These are phyloP conservation scores for Apiospora hydei DNA, from an alignment of 2,329 filamentous ascomycete genomes.

Conservation along the genomic window DNA sequence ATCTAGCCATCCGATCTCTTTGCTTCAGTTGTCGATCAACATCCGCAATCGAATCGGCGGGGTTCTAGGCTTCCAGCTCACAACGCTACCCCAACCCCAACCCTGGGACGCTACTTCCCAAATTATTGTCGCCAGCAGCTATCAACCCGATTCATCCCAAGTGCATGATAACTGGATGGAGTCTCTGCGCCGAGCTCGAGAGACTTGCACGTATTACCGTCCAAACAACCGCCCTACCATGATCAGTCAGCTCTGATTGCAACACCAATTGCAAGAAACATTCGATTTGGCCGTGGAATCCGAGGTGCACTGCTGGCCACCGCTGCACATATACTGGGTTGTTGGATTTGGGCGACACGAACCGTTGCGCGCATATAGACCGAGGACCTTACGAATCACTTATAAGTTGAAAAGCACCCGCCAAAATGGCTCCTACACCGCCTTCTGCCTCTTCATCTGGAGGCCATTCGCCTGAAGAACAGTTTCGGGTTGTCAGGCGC, in stretches of 20 bases:
- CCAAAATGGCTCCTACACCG: constrained; percentile 76
- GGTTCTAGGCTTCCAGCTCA: constrained; percentile 2
- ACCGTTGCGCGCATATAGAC: not conserved
- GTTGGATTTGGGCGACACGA: not conserved
- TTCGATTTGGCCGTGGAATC: not conserved
- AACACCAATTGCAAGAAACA: not conserved
- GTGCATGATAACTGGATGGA: not conserved
- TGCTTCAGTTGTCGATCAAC: constrained; percentile 6
- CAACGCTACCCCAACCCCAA: not conserved
- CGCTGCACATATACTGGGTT: not conserved
- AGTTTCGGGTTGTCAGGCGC: constrained; percentile 88
- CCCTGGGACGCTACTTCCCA: not conserved
- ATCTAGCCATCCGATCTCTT: not conserved
- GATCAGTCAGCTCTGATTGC: not conserved
- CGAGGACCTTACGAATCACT: not conserved
- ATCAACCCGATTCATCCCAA: not conserved
- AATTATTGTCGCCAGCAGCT: not conserved
- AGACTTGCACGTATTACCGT: not conserved
- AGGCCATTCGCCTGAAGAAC: constrained; percentile 81
- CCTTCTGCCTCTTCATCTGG: constrained; percentile 81
- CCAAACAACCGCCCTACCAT: not conserved
- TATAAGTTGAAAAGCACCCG: not conserved
- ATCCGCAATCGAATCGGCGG: not conserved
- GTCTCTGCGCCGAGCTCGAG: not conserved
- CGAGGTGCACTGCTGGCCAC: not conserved